Evolutionary conservation across 2,329 filamentous ascomycete genomes (phyloP).

Genomic region (Xylariales sp.): DNA sequence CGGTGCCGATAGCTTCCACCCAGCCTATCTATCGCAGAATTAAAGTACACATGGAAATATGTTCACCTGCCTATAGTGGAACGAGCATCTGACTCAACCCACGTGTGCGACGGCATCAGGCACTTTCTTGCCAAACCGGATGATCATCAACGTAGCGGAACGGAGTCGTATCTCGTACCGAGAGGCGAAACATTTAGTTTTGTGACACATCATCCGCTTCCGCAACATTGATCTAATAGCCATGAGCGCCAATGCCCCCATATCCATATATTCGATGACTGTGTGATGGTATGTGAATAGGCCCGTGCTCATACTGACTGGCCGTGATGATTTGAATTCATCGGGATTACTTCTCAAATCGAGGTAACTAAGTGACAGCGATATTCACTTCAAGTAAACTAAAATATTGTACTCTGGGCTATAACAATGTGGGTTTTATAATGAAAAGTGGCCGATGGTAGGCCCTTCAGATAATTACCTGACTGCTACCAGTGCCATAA

Average conservation of each 20-base stretch:
- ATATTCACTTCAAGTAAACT: neutral
- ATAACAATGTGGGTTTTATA: neutral
- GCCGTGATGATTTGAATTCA: too few species aligned
- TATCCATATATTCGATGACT: too few species aligned
- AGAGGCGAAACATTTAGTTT: neutral
- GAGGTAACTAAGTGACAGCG: neutral
- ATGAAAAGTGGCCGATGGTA: too few species aligned
- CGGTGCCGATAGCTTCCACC: constrained; percentile 5
- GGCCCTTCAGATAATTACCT: too few species aligned
- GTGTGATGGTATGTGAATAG: too few species aligned
- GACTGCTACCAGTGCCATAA: too few species aligned
- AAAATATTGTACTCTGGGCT: neutral
- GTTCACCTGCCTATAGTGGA: neutral
- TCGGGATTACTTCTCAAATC: neutral
- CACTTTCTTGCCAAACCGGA: neutral
- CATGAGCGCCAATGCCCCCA: too few species aligned
- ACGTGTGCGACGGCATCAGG: neutral
- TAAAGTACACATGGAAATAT: neutral
- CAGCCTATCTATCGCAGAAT: neutral
- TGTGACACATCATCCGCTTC: too few species aligned
- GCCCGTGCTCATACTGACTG: too few species aligned
- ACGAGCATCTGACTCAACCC: neutral
- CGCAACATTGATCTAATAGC: too few species aligned
- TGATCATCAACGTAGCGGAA: neutral
- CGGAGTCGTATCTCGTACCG: neutral